Evolutionary conservation across 805 yeast species (phyloP), one percentile per base, ranked within the genome.

Genomic region (Candida khao-thaluensis): DNA sequence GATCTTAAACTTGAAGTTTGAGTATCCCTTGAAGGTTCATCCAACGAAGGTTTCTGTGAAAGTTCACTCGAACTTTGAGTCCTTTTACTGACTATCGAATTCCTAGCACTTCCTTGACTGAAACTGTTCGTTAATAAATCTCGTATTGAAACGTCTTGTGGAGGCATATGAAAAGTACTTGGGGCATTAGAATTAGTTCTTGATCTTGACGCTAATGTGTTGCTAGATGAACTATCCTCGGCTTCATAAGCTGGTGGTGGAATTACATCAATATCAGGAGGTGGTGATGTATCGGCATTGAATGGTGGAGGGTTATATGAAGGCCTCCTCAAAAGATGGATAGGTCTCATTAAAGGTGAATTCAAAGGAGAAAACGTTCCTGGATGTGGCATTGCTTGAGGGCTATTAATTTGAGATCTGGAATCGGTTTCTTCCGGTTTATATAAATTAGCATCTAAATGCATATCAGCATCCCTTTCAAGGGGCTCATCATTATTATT

Each of bases 221-320:
- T 35, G n/a, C 12, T 30, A 12, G 30, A 18, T 17, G 29, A 10
- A 30, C 24, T 23, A 21, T 41, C 38, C 7, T 48, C 50, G 28
- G 47, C 59, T 30, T 56, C 57, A 35, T 61, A 61, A 2, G 66
- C 61, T 14, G 69, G 69, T 1, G 68, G 68, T 3, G 56, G 58
- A 3, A 38, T 41, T 8, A 21, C 17, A 24, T 9, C 31, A 26
- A 17, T 22, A 23, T 35, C n/a, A 6, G 37, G 34, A 4, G 52
- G 54, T 1, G 60, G 57, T 5, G 50, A 36, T 11, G 37, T 27
- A 23, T 47, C 54, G 3, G 57, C 59, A 14, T 53, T 76, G 45
- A 82, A 81, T 4, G 85, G 76, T 1, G 87, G 88, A 3, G 87
- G 87, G 27, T 77, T 77, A 25, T 66, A 51, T 4, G 79, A 69